phyloP scores from a whole-genome alignment of 345 rosid species.

The Cochlearia excelsa region DNA sequence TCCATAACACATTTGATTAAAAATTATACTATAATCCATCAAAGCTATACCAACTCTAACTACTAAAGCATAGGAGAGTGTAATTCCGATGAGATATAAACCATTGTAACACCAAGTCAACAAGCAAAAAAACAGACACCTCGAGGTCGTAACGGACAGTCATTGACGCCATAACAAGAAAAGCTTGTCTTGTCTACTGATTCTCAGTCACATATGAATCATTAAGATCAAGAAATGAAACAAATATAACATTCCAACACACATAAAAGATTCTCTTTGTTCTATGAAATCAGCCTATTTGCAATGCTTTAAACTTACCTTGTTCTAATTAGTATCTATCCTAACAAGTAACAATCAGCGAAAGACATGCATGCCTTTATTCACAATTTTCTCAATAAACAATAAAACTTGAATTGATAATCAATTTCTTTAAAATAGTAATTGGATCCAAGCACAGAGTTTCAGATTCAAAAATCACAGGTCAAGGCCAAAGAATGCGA shows the following conservation, averaged over 20 bases:
- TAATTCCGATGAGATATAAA: constrained; percentile 4
- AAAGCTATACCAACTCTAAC: constrained; percentile 3
- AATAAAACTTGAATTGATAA: too few species aligned
- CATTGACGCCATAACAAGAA: neutral
- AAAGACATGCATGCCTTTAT: too few species aligned
- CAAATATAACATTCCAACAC: constrained; percentile 1
- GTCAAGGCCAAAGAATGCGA: neutral
- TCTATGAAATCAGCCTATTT: too few species aligned
- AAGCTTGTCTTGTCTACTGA: neutral
- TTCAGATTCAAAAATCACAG: neutral
- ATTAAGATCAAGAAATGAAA: constrained; percentile 13
- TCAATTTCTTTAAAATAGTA: too few species aligned
- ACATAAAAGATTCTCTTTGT: neutral
- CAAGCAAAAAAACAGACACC: constrained; percentile 2
- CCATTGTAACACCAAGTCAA: neutral
- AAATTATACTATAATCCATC: neutral
- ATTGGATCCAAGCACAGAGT: constrained; percentile 13
- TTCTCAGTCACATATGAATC: neutral
- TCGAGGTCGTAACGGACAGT: neutral
- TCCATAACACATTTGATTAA: neutral
- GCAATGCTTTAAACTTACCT: too few species aligned
- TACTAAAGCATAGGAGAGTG: too few species aligned
- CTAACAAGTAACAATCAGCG: too few species aligned
- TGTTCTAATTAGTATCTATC: too few species aligned
- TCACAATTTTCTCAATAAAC: too few species aligned